These are phyloP conservation scores for Letharia lupina DNA, from an alignment of 495 filamentous ascomycete species.

Conservation along the genomic window DNA sequence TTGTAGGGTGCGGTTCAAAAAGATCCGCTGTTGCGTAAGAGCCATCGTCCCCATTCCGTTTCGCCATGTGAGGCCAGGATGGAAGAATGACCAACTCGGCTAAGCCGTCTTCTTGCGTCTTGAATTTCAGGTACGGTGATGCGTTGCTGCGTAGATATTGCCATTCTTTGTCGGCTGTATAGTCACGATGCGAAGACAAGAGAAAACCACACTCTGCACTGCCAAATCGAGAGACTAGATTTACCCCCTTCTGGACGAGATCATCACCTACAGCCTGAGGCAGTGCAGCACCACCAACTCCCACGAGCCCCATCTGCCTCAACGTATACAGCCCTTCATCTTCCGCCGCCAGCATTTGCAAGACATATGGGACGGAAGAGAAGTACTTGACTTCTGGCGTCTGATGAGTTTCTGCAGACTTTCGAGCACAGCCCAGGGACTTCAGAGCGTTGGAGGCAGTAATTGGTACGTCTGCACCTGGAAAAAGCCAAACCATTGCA, in stretches of 20 bases:
- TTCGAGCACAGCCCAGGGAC: slow-evolving; percentile 28
- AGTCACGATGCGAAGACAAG: slow-evolving; percentile 44
- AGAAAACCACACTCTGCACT: slow-evolving; percentile 53
- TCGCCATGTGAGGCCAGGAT: slow-evolving; percentile 56
- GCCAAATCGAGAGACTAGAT: slow-evolving; percentile 47
- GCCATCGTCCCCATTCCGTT: slow-evolving; percentile 49
- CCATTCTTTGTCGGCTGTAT: slow-evolving; percentile 51
- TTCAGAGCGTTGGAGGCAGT: slow-evolving; percentile 39
- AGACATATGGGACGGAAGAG: slow-evolving; percentile 49
- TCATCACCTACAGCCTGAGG: slow-evolving; percentile 36
- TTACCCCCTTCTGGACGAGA: slow-evolving; percentile 39
- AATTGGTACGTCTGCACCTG: slow-evolving; percentile 39
- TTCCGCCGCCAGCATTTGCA: slow-evolving; percentile 39
- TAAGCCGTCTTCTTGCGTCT: slow-evolving; percentile 43
- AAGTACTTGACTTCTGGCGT: slow-evolving; percentile 39
- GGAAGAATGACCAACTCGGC: slow-evolving; percentile 52
- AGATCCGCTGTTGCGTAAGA: slow-evolving; percentile 52
- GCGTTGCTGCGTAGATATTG: slow-evolving; percentile 48
- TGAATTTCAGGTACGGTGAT: slow-evolving; percentile 40
- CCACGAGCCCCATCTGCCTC: slow-evolving; percentile 44
- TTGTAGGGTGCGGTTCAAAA: slow-evolving; percentile 46
- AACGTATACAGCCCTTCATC: slow-evolving; percentile 32
- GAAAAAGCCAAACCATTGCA: slow-evolving; percentile 48
- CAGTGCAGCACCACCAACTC: slow-evolving; percentile 51
- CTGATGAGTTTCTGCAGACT: neutral